A percentile compares a stretch with the other conserved stretches of the same genome.
phyloP scores from a whole-genome alignment of 1,139 yeast species.

The Debaryomyces coudertii region DNA sequence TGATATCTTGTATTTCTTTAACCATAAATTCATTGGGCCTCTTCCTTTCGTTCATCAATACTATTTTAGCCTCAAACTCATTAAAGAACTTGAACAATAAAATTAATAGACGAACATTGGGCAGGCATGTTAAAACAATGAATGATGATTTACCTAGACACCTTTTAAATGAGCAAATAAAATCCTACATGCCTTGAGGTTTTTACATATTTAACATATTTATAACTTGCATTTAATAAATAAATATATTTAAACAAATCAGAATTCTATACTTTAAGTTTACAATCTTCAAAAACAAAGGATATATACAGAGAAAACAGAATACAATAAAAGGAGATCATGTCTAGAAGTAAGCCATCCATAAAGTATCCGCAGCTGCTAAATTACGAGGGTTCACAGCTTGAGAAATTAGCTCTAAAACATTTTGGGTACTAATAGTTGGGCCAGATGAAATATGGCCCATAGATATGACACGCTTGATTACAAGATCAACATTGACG shows the following conservation, averaged over 20 bases:
- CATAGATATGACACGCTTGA: constrained; percentile 67
- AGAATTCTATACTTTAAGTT: background rate
- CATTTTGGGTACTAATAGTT: constrained; percentile 87
- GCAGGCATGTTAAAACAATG: constrained; percentile 2
- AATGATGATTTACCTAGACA: constrained; percentile 2
- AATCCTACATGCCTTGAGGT: constrained; percentile 5
- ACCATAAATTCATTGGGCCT: constrained; percentile 15
- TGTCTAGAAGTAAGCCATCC: constrained; percentile 87
- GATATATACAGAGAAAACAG: background rate
- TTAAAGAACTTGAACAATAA: constrained; percentile 20
- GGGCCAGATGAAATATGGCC: constrained; percentile 79
- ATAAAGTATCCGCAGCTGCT: constrained; percentile 89
- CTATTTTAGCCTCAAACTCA: constrained; percentile 9
- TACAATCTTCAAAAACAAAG: background rate
- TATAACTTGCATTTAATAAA: constrained; percentile 2
- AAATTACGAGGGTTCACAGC: constrained; percentile 95
- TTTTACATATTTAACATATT: background rate
- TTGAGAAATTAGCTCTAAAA: constrained; percentile 86
- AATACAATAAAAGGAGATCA: background rate
- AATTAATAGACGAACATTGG: constrained; percentile 22
- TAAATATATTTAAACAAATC: background rate
- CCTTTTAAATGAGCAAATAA: constrained; percentile 3
- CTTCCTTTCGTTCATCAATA: constrained; percentile 13
- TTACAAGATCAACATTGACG: constrained; percentile 83
- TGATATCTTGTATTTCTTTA: constrained; percentile 16